These are phyloP conservation scores for Colletotrichum sp. DNA, from an alignment of 2,329 filamentous ascomycete genomes.

Conservation along the genomic window DNA sequence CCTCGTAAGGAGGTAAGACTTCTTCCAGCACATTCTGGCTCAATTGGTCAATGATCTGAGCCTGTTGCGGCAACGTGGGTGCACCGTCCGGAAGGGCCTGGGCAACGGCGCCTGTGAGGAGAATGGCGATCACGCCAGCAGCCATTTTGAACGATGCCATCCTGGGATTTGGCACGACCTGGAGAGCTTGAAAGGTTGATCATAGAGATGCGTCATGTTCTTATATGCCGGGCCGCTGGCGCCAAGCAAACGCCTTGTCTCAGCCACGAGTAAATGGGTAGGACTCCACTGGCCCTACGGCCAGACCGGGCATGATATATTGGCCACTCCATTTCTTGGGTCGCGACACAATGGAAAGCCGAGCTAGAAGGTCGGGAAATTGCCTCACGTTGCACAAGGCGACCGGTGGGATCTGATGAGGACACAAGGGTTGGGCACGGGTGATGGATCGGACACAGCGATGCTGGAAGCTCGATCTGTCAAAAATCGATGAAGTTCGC, in stretches of 20 bases:
- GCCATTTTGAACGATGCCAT: not conserved
- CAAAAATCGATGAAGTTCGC: not conserved
- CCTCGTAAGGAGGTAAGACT: conserved; percentile 40
- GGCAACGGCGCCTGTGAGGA: not conserved
- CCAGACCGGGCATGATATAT: not conserved
- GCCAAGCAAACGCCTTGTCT: not conserved
- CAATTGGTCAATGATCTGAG: conserved; percentile 48
- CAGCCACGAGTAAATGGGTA: not conserved
- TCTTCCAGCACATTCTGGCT: conserved; percentile 45
- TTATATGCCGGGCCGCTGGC: not conserved
- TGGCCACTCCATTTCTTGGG: not conserved
- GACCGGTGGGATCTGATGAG: not conserved
- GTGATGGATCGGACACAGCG: not conserved
- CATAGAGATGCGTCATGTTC: not conserved
- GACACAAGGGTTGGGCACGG: not conserved
- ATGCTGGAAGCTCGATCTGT: not conserved
- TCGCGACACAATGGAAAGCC: not conserved
- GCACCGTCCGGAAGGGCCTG: not conserved
- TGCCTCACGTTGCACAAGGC: not conserved
- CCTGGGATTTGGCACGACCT: not conserved
- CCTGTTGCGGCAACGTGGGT: conserved; percentile 22
- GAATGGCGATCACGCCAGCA: not conserved
- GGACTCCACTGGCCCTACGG: not conserved
- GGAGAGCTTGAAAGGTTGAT: not conserved
- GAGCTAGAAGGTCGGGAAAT: not conserved